Evolutionary conservation across 495 filamentous ascomycete genomes (phyloP).

Genomic region (Cercophora scortea): DNA sequence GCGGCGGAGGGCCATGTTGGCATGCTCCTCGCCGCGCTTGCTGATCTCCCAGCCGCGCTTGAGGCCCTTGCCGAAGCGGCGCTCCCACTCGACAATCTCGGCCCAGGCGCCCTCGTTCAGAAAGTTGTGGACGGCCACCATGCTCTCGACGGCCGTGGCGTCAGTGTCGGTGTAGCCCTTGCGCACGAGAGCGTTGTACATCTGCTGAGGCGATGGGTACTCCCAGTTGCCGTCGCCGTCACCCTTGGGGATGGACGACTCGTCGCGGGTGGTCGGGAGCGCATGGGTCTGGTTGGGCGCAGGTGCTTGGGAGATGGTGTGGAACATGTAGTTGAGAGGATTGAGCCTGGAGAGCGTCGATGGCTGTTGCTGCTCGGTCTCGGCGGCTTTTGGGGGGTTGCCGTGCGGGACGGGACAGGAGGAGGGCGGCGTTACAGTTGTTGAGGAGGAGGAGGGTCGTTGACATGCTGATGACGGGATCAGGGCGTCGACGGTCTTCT

Average conservation of each 20-base stretch:
- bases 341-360: slow-evolving; percentile 67
- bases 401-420: slow-evolving; percentile 46
- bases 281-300: slow-evolving; percentile 61
- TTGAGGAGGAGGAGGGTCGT: slow-evolving; percentile 2
- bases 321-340: slow-evolving; percentile 95
- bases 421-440: slow-evolving; percentile 30
- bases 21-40: slow-evolving; percentile 58
- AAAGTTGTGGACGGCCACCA: slow-evolving; percentile 98
- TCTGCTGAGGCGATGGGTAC: slow-evolving; percentile 96
- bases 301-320: slow-evolving; percentile 68
- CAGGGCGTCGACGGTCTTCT: slow-evolving; percentile 42
- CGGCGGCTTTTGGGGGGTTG: not conserved
- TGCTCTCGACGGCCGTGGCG: slow-evolving; percentile 84
- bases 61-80: slow-evolving; percentile 67
- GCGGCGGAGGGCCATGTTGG: slow-evolving; percentile 20
- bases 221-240: slow-evolving; percentile 79
- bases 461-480: slow-evolving; percentile 22
- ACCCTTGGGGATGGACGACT: slow-evolving; percentile 80
- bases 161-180: slow-evolving; percentile 95
- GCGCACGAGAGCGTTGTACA: slow-evolving; percentile 95
- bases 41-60: slow-evolving; percentile 65
- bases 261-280: slow-evolving; percentile 70
- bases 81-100: slow-evolving; percentile 90
- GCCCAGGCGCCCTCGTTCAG: slow-evolving; percentile 95
- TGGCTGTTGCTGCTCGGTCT: slow-evolving; percentile 11